Evolutionary conservation across 192 early-diverging fungal species (phyloP).

Genomic region (Coemansia asiatica): DNA sequence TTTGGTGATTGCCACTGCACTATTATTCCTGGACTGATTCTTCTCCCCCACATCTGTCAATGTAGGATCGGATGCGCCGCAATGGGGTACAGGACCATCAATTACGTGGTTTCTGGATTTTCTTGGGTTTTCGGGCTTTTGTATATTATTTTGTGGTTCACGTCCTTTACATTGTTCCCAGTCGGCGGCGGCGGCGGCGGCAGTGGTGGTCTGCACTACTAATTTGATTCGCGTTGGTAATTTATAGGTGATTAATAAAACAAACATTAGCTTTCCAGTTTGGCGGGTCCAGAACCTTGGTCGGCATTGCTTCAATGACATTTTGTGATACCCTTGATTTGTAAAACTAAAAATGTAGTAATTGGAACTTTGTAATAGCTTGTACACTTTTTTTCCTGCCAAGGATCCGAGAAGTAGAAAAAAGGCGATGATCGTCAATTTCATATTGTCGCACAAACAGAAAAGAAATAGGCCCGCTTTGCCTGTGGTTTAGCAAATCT

Average conservation of each 20-base stretch:
- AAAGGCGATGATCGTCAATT: background rate
- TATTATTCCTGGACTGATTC: background rate
- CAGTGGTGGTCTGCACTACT: constrained; percentile 5
- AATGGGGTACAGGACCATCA: constrained; percentile 32
- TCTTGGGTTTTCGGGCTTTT: constrained; percentile 45
- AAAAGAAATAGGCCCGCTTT: background rate
- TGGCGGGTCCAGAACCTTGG: too few species aligned
- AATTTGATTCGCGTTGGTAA: background rate
- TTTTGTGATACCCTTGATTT: too few species aligned
- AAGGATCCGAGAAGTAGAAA: background rate
- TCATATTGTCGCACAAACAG: background rate
- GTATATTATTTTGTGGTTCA: constrained; percentile 50
- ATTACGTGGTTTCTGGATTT: constrained; percentile 40
- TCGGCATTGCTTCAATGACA: too few species aligned
- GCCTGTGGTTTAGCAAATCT: background rate
- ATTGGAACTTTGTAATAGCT: too few species aligned
- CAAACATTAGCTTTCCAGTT: too few species aligned
- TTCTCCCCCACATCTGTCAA: background rate
- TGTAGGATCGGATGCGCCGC: constrained; percentile 45
- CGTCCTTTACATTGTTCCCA: constrained; percentile 46
- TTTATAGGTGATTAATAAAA: background rate
- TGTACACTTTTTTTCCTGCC: too few species aligned
- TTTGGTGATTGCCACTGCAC: background rate
- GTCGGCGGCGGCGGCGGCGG: constrained; percentile 17
- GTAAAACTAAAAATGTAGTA: too few species aligned